A percentile compares a stretch with the other conserved stretches of the same genome.
phyloP scores from a whole-genome alignment of 225 moss, liverwort and hornwort genomes.

The Sphagnum tenellum region DNA sequence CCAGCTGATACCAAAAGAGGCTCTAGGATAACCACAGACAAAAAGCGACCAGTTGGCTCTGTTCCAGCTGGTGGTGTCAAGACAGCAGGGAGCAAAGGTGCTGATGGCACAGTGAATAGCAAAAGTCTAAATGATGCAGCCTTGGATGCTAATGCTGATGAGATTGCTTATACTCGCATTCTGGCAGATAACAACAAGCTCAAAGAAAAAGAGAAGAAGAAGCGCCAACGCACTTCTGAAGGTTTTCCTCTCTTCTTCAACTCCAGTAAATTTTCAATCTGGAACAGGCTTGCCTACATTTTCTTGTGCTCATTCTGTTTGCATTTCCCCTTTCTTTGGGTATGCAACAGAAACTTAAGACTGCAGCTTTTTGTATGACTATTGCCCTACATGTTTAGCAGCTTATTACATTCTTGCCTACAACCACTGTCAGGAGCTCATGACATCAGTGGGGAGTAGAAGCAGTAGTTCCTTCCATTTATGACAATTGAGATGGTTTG shows the following conservation, averaged over 20 bases:
- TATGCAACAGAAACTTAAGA: too few species aligned
- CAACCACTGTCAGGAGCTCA: too few species aligned
- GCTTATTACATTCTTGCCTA: too few species aligned
- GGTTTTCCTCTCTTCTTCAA: constrained; percentile 22
- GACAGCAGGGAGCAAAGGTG: constrained; percentile 31
- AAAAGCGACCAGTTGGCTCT: constrained; percentile 63
- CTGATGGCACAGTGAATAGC: constrained; percentile 51
- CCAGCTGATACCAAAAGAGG: constrained; percentile 41
- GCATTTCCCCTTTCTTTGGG: too few species aligned
- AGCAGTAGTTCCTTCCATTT: too few species aligned
- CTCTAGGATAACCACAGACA: constrained; percentile 18
- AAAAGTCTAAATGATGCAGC: constrained; percentile 82
- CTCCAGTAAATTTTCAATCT: too few species aligned
- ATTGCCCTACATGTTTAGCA: too few species aligned
- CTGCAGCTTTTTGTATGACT: too few species aligned
- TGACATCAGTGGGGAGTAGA: too few species aligned
- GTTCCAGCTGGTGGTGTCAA: constrained; percentile 20
- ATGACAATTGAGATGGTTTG: too few species aligned
- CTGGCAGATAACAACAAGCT: constrained; percentile 47
- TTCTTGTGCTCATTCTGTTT: too few species aligned
- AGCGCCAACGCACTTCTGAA: constrained; percentile 57
- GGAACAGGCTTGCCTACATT: too few species aligned
- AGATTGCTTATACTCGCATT: constrained; percentile 20
- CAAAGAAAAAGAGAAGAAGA: constrained; percentile 60
- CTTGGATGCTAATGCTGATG: constrained; percentile 35